Evolutionary conservation across 2,329 filamentous ascomycete species (phyloP), one percentile per base, ranked within the genome.

Genomic region (Sordariomycetes sp.): DNA sequence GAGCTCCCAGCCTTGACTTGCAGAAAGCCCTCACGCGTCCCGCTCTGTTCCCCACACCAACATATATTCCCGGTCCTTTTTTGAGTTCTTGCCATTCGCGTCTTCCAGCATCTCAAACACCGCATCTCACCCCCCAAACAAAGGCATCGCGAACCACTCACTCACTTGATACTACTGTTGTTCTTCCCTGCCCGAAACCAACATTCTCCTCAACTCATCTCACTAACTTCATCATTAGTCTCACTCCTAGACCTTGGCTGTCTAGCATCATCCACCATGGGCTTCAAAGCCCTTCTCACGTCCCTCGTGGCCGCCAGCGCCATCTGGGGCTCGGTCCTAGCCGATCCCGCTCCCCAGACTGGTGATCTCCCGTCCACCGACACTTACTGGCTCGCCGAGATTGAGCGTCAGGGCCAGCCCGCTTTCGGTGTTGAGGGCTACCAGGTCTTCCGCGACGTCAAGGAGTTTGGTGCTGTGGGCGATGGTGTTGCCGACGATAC

Each of bases 401-500:
- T 94, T 66, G 68, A 84, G 65, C 86, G 87, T 48, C 82, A 90
- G 64, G 90, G 89, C 59, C 72, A 74, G 1, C 79, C 85, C 51
- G 82, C 88, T 34, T 95, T 86, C 67, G 71, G 81, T 61, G 68
- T 69, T 35, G 62, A 74, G 25, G 71, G 72, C 66, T 94, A 90
- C 78, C 79, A 88, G 69, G 76, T 92, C 62, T 91, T 83, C 73
- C 85, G 88, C 64, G 90, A 90, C 65, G 88, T 92, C 54, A 83
- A 81, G 72, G 86, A 90, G 65, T 92, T 82, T 66, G 88, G 88
- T 53, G 88, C 88, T 54, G 81, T 75, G 62, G 88, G 87, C 72
- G 82, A 82, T 69, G 81, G 78, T 58, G 71, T 74, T 0, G 88
- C 87, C 28, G 93, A 97, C 69, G 92, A 97, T 68, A 96, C 92